Evolutionary conservation across 148 eudicot species (phyloP).

Genomic region (Bassia scoparia): DNA sequence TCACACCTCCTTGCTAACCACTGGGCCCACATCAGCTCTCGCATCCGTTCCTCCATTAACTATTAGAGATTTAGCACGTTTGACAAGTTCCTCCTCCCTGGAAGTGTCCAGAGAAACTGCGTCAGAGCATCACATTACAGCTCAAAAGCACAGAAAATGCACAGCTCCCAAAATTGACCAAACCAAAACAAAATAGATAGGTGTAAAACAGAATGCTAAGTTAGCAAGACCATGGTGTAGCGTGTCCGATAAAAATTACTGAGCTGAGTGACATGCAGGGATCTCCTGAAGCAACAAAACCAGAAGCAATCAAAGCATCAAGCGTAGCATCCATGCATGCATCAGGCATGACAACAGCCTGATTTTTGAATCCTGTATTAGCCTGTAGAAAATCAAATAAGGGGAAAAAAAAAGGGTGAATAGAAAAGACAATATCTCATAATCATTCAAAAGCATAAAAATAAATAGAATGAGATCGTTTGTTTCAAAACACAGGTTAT

Average conservation of each 20-base stretch:
- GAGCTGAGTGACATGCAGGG: constrained; percentile 53
- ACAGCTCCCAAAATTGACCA: neutral
- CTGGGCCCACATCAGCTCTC: constrained; percentile 76
- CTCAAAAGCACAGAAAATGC: constrained; percentile 5
- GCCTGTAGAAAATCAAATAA: too few relatives aligned
- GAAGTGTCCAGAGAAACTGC: constrained; percentile 13
- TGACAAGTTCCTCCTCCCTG: constrained; percentile 70
- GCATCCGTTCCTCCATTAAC: constrained; percentile 69
- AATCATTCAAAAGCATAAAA: neutral
- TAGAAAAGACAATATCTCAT: neutral
- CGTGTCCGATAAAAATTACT: constrained; percentile 66
- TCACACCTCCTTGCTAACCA: constrained; percentile 58
- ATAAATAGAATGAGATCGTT: too few relatives aligned
- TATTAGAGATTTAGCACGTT: constrained; percentile 67
- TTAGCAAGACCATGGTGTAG: constrained; percentile 50
- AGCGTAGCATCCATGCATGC: constrained; percentile 58
- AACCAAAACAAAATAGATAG: neutral
- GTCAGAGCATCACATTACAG: constrained; percentile 7
- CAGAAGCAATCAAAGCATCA: constrained; percentile 63
- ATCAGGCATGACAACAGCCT: constrained; percentile 76
- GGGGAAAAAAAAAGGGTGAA: neutral
- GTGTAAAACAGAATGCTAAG: neutral
- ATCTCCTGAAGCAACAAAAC: constrained; percentile 72
- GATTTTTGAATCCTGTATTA: constrained; percentile 59
- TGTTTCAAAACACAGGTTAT: too few relatives aligned